phyloP scores from a whole-genome alignment of 148 eudicot genomes.

The Cornus florida region DNA sequence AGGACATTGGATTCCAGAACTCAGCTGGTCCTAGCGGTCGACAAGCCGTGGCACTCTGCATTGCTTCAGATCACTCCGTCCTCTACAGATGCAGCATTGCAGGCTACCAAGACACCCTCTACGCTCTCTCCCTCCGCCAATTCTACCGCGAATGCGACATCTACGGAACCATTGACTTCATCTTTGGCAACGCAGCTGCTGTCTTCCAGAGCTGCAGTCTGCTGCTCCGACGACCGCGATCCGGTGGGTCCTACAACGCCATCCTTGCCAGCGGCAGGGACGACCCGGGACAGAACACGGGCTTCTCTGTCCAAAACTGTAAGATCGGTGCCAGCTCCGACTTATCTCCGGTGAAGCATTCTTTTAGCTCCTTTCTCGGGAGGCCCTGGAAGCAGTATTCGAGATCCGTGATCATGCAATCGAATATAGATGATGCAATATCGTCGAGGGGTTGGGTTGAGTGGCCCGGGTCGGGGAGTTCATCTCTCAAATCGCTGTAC shows the following conservation, averaged over 20 bases:
- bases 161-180: slow-evolving; percentile 30
- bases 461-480: slow-evolving; percentile 20
- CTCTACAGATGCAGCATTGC: slow-evolving; percentile 28
- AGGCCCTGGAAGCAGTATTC: slow-evolving; percentile 35
- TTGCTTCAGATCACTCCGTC: slow-evolving; percentile 26
- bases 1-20: slow-evolving; percentile 33
- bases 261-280: slow-evolving; percentile 29
- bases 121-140: slow-evolving; percentile 35
- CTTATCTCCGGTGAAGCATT: neutral
- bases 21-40: slow-evolving; percentile 22
- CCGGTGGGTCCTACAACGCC: slow-evolving; percentile 21
- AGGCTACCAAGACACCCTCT: slow-evolving; percentile 37
- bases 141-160: slow-evolving; percentile 42
- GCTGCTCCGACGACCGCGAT: slow-evolving; percentile 23
- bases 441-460: slow-evolving; percentile 23
- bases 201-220: slow-evolving; percentile 34
- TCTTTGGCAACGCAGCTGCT: slow-evolving; percentile 37
- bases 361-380: slow-evolving; percentile 21
- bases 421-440: slow-evolving; percentile 24
- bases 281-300: slow-evolving; percentile 35
- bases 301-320: slow-evolving; percentile 25
- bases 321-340: slow-evolving; percentile 11
- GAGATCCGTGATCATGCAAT: slow-evolving; percentile 27
- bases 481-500: slow-evolving; percentile 5
- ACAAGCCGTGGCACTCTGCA: slow-evolving; percentile 30